Evolutionary conservation across 148 eudicot genomes (phyloP).

Genomic region (Rhododendron vialii): DNA sequence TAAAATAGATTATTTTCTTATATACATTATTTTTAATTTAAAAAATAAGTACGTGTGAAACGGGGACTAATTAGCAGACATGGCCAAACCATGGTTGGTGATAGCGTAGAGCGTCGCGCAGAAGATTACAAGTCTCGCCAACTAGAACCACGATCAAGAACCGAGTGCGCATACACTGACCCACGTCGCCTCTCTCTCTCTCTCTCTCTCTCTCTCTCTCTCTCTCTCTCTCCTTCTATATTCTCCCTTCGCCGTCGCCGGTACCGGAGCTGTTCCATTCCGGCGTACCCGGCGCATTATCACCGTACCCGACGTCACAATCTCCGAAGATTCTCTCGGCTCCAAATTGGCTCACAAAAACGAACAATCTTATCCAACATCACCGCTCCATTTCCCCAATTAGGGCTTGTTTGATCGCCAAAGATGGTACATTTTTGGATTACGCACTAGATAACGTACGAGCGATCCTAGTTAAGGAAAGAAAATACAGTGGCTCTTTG

Average conservation of each 20-base stretch:
- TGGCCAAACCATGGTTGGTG: not conserved
- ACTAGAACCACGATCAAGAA: constrained; percentile 3
- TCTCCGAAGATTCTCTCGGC: not conserved
- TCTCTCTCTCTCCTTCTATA: not conserved
- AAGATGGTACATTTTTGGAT: constrained; percentile 4
- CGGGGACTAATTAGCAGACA: too few relatives aligned
- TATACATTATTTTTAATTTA: too few relatives aligned
- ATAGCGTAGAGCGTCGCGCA: not conserved
- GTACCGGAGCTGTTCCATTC: not conserved
- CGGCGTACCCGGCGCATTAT: not conserved
- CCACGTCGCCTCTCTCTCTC: constrained; percentile 6
- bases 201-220: not conserved
- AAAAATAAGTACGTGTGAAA: too few relatives aligned
- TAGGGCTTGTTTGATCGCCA: not conserved
- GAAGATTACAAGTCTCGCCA: not conserved
- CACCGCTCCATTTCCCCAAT: not conserved
- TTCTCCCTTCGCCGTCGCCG: not conserved
- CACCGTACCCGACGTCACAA: not conserved
- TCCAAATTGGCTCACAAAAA: not conserved
- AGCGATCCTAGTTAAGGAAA: not conserved
- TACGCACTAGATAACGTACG: not conserved
- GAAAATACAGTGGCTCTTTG: not conserved
- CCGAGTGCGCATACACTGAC: not conserved
- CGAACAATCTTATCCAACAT: not conserved
- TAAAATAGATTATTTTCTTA: too few relatives aligned